Base-by-base conservation (phyloP, 768 basidiomycete species). In the Rhodocollybia butyracea region DNA sequence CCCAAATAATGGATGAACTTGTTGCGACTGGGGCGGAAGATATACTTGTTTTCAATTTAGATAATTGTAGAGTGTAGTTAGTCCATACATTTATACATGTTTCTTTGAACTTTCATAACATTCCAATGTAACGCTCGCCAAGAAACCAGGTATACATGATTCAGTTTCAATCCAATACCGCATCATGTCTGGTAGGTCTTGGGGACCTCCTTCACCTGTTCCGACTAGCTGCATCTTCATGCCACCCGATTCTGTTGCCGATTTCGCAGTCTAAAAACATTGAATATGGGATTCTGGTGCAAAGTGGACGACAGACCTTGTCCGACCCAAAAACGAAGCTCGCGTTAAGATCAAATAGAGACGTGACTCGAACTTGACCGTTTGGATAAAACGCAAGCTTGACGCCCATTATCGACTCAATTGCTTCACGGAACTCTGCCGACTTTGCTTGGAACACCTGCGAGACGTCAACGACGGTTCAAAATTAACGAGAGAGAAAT, bases 381-480 rank as follows among this genome's bases (percentile, higher is more conserved):
- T 92, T 93, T 15, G 89, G 90, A 64, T 91, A 91, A 66, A 98
- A 97, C 1, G 88, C 86, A 47, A 98, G 81, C 63, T 96, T 93
- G 65, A 94, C 86, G 5, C 95, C 96, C 0, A 98, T 80, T 46
- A 98, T 88, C 0, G 89, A 86, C 3, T 88, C 86, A 57, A 98
- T 89, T 5, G 94, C 87, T 65, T 95, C 91, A 36, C 91, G 83
- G 75, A 98, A 96, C 64, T 98, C 94, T 56, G 88, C 82, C 8
- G 87, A 86, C 68, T 97, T 98, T 31, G 85, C 83, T 0, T 79
- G 73, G 70, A 92, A 97, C 4, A 95, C 84, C 89, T 65, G 1
- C 34, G 30, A 43, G 56, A 19, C 36, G 30, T 40, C 24, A 34
- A 51, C n/a, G 31, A 22, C 7, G 15, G 24, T 22, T 60, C 24